A percentile compares a stretch with the other conserved stretches of the same genome.
Conservation (phyloP, 2,329 filamentous ascomycete species). For the Amylocarpus encephaloides region DNA sequence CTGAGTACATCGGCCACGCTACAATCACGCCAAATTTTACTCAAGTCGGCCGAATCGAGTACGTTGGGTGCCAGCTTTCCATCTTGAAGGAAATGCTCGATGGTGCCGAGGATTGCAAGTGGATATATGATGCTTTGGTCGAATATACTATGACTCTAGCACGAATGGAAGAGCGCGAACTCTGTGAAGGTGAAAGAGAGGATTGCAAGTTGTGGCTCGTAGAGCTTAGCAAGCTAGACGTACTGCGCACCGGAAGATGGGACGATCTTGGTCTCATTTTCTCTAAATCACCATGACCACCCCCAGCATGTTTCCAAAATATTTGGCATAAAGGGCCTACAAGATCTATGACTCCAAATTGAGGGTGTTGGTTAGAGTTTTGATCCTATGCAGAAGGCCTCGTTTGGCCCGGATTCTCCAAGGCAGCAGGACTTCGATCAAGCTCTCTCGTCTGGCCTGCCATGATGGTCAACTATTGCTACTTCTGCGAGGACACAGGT, state of each 20-base stretch:
- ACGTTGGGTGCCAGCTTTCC: constrained; percentile 66
- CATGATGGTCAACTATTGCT: no score
- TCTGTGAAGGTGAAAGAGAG: constrained; percentile 34
- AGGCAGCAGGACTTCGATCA: no score
- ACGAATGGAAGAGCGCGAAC: constrained; percentile 42
- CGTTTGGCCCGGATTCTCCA: no score
- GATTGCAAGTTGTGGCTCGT: constrained; percentile 27
- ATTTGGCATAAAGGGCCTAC: no score
- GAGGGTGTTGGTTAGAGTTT: no score
- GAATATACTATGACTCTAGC: constrained; percentile 61
- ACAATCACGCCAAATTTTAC: constrained; percentile 61
- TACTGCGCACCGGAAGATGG: constrained; percentile 31
- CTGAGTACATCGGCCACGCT: constrained; percentile 41
- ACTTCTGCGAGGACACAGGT: no score
- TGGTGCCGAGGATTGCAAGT: constrained; percentile 69
- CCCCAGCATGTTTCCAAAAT: no score
- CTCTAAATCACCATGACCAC: background rate
- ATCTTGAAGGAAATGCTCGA: constrained; percentile 61
- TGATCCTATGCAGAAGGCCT: no score
- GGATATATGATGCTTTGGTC: constrained; percentile 82
- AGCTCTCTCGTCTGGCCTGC: no score
- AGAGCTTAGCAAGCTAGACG: constrained; percentile 30
- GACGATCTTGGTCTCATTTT: constrained; percentile 22
- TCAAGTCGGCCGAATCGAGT: constrained; percentile 53
- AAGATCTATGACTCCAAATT: no score